phyloP scores from a whole-genome alignment of 1,139 yeast species.

The Komagataea norvegica region DNA sequence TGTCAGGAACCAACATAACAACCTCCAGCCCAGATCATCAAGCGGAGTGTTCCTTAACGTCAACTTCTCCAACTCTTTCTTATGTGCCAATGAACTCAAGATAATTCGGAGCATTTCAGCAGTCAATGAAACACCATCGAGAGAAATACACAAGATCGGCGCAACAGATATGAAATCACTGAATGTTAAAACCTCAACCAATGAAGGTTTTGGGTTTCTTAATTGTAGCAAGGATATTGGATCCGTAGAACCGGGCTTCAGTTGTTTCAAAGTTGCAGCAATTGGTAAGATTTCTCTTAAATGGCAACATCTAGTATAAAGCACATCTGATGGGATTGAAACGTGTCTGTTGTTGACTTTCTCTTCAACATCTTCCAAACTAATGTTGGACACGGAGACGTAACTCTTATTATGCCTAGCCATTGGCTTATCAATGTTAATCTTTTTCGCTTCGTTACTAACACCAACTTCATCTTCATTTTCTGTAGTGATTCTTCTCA shows the following conservation, averaged over 20 bases:
- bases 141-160: constrained; percentile 60
- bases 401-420: constrained; percentile 33
- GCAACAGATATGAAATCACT: constrained; percentile 73
- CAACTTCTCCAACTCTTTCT: constrained; percentile 57
- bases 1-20: constrained; percentile 65
- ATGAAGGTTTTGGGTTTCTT: constrained; percentile 68
- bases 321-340: constrained; percentile 47
- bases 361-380: constrained; percentile 19
- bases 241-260: constrained; percentile 64
- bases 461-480: constrained; percentile 41
- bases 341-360: constrained; percentile 25
- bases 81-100: constrained; percentile 55
- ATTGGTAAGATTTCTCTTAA: constrained; percentile 69
- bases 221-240: constrained; percentile 62
- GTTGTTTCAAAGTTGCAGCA: constrained; percentile 70
- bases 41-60: constrained; percentile 70
- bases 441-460: constrained; percentile 37
- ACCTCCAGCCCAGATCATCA: constrained; percentile 64
- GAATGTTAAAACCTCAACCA: constrained; percentile 69
- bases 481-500: constrained; percentile 26
- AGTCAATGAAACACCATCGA: constrained; percentile 66
- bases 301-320: constrained; percentile 76
- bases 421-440: constrained; percentile 50
- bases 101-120: constrained; percentile 61
- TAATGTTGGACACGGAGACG: constrained; percentile 22